Conservation (phyloP, 2,329 filamentous ascomycete genomes). For the Mollisia scopiformis region DNA sequence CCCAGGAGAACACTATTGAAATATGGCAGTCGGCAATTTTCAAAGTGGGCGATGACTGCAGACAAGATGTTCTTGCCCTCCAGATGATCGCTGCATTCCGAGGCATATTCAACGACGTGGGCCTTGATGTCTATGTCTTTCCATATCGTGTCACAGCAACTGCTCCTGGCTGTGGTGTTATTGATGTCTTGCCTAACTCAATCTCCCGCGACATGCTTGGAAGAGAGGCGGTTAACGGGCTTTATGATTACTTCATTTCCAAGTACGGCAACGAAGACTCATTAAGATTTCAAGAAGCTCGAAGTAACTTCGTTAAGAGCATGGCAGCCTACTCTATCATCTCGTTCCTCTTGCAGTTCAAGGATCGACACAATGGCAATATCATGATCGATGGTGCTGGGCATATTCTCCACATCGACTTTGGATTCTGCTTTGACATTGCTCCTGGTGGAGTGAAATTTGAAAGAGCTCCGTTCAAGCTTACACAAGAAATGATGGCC, state of each 20-base stretch:
- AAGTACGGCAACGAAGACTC: constrained; percentile 98
- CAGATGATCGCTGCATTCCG: constrained; percentile 99
- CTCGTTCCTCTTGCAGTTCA: constrained; percentile 96
- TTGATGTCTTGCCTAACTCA: constrained; percentile 96
- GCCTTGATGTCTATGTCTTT: constrained; percentile 94
- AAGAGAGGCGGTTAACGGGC: constrained; percentile 93
- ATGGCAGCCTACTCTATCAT: constrained; percentile 99
- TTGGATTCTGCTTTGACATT: constrained; percentile 99
- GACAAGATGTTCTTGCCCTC: constrained; percentile 92
- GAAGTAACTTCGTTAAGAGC: constrained; percentile 97
- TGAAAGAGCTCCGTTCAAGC: constrained; percentile 96
- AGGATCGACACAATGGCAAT: constrained; percentile 98
- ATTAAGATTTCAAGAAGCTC: constrained; percentile 90
- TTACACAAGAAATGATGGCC: constrained; percentile 97
- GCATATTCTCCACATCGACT: constrained; percentile 98
- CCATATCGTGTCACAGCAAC: constrained; percentile 97
- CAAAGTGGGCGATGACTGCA: constrained; percentile 98
- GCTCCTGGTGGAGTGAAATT: constrained; percentile 96
- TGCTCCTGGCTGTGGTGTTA: constrained; percentile 94
- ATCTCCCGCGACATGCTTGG: constrained; percentile 99
- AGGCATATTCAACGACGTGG: constrained; percentile 93
- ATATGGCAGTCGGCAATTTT: constrained; percentile 99
- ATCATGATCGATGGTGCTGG: constrained; percentile 99
- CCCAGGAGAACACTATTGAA: constrained; percentile 69
- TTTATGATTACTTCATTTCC: constrained; percentile 97